Evolutionary conservation across 768 basidiomycete species (phyloP).

Genomic region (Rhizopogon vulgaris): DNA sequence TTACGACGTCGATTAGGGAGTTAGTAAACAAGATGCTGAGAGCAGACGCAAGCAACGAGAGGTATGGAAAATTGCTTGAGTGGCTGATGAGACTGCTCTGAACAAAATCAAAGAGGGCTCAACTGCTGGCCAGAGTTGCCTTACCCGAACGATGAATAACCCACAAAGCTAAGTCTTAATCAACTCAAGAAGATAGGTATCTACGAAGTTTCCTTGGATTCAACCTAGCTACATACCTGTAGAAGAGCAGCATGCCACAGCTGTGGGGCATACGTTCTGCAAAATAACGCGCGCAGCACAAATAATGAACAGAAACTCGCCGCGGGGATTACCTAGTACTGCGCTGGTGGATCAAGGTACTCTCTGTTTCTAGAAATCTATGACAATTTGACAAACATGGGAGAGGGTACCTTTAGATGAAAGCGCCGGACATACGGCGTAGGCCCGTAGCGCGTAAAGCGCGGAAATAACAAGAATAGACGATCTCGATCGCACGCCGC

Average conservation of each 20-base stretch:
- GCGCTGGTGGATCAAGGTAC: conserved; percentile 13
- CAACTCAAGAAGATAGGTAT: not conserved
- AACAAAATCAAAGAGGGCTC: not conserved
- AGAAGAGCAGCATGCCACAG: conserved; percentile 28
- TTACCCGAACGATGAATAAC: conserved; percentile 23
- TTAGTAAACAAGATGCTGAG: conserved; percentile 17
- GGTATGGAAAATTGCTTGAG: conserved; percentile 1
- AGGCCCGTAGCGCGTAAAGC: conserved; percentile 10
- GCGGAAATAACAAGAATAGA: conserved; percentile 11
- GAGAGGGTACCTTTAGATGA: not conserved
- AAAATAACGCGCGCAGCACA: conserved; percentile 12
- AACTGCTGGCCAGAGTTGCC: not conserved
- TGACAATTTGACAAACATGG: conserved; percentile 3
- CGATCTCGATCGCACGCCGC: conserved; percentile 10
- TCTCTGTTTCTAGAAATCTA: conserved; percentile 16
- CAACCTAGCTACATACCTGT: conserved; percentile 23
- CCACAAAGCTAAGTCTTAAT: conserved; percentile 18
- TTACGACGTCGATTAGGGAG: conserved; percentile 19
- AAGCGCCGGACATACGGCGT: conserved; percentile 14
- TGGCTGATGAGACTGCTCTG: conserved; percentile 12
- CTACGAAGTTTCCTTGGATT: not conserved
- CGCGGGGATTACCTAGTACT: conserved; percentile 19
- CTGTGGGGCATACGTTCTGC: conserved; percentile 12
- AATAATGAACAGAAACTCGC: conserved; percentile 15
- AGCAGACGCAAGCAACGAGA: conserved; percentile 12